Evolutionary conservation across 2,329 filamentous ascomycete genomes (phyloP).

Genomic region (Xylaria polymorpha): DNA sequence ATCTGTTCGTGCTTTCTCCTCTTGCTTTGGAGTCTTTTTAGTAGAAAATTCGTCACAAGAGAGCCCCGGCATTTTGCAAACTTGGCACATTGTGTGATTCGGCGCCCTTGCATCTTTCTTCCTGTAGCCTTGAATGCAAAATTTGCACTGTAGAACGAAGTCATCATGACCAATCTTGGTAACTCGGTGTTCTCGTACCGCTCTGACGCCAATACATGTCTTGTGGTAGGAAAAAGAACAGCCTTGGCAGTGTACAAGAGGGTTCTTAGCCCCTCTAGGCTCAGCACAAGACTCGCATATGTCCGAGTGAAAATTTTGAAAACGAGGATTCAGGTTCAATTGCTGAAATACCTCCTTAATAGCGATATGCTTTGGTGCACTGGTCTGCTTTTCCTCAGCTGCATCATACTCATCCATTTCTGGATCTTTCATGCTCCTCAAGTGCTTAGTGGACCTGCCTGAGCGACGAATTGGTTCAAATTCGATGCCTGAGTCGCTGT

Average conservation of each 20-base stretch:
- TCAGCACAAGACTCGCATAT: constrained; percentile 78
- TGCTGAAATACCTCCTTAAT: constrained; percentile 80
- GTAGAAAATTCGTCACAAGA: constrained; percentile 81
- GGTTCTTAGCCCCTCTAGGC: constrained; percentile 69
- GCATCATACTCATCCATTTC: constrained; percentile 68
- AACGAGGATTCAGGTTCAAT: constrained; percentile 70
- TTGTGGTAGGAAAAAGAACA: constrained; percentile 88
- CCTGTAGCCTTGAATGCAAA: constrained; percentile 76
- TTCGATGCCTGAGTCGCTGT: constrained; percentile 60
- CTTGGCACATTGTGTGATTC: constrained; percentile 75
- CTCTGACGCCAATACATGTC: constrained; percentile 79
- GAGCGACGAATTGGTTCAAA: constrained; percentile 65
- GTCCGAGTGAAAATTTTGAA: constrained; percentile 75
- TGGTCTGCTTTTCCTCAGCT: constrained; percentile 58
- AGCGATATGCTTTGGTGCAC: constrained; percentile 67
- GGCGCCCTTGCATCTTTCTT: constrained; percentile 79
- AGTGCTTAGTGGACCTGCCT: constrained; percentile 58
- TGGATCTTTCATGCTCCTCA: constrained; percentile 61
- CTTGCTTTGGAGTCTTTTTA: constrained; percentile 79
- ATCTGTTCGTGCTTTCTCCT: constrained; percentile 83
- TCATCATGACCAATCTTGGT: constrained; percentile 82
- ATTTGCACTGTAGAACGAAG: constrained; percentile 91
- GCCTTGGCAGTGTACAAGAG: constrained; percentile 88
- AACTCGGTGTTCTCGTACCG: constrained; percentile 82
- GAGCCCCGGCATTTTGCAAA: constrained; percentile 72